Base-by-base conservation (phyloP, 768 basidiomycete genomes). In the Leccinum fibrillosum region DNA sequence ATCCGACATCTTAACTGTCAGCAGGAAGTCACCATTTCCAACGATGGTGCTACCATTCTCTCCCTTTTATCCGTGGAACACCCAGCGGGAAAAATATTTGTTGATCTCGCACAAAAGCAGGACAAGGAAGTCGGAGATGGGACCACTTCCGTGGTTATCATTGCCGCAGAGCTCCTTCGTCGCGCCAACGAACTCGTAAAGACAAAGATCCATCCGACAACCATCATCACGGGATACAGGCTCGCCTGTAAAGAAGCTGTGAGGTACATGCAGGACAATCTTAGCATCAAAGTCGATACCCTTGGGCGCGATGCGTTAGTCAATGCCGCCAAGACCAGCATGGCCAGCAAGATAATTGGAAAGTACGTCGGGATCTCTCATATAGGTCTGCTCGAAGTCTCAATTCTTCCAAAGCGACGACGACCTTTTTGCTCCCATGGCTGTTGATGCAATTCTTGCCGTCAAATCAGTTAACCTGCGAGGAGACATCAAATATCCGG, bases 111-210 rank as follows among this genome's bases (percentile, higher is more conserved):
- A 2, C 95, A 98, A 76, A 98, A 98, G 69, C 95, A 98, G 75
- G 97, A 99, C 75, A 97, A 95, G 72, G 97, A 99, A 76, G 97
- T 99, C 10, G 97, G 97, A 37, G 97, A 99, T 77, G 97, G 97
- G 13, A 99, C 97, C 8, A 99, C 97, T 3, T 98, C 94, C 23
- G 97, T 99, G 45, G 97, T 99, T 50, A 92, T 99, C 65, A 84
- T 99, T 70, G 95, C 95, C 54, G 94, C 97, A n/a, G 97, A 98
- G 74, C 84, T 98, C 49, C 81, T 98, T 63, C 88, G 92, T 61
- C 86, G 97, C 54, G 97, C 96, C 55, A 98, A 98, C 71, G 97
- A 98, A 72, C 88, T 99, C 47, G 94, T 99, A 64, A 93, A 97
- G 77, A 88, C 92, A 63, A 98, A 94, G 76, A 98, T 99, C 54